Conservation (phyloP, 768 basidiomycete species). For the Terana coerulea region DNA sequence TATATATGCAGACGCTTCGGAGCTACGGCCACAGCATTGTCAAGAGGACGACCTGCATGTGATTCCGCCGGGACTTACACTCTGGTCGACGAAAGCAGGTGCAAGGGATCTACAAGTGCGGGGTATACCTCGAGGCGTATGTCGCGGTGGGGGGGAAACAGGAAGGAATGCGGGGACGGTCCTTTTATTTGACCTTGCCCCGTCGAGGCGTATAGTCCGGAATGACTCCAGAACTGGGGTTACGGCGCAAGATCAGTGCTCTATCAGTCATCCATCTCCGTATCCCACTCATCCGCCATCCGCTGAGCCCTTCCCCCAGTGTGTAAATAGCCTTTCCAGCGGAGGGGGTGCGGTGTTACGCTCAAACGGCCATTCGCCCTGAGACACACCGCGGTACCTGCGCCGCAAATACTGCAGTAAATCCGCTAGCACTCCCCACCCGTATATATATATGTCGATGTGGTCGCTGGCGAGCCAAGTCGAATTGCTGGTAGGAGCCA, state of each 20-base stretch:
- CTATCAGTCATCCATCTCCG: background rate
- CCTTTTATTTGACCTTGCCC: constrained; percentile 5
- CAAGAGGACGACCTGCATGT: constrained; percentile 2
- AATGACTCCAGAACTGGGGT: constrained; percentile 5
- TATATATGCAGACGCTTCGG: constrained; percentile 4
- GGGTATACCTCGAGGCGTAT: constrained; percentile 1
- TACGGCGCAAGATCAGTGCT: constrained; percentile 11
- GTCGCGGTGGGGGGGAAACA: constrained; percentile 4
- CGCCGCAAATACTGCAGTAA: too few relatives aligned
- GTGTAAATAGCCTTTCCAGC: too few relatives aligned
- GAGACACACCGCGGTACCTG: too few relatives aligned
- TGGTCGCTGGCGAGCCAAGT: too few relatives aligned
- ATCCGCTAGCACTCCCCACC: too few relatives aligned
- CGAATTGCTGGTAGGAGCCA: too few relatives aligned
- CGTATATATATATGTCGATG: too few relatives aligned
- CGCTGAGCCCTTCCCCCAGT: too few relatives aligned
- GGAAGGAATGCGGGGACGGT: background rate
- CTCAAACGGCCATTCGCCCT: constrained; percentile 5
- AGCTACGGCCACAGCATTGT: background rate
- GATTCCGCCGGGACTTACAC: constrained; percentile 3
- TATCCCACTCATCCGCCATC: background rate
- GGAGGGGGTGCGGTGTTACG: constrained; percentile 5
- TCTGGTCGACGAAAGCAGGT: background rate
- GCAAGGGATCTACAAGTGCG: background rate
- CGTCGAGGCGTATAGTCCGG: constrained; percentile 1